Evolutionary conservation across 805 yeast genomes (phyloP), one percentile per base, ranked within the genome.

Genomic region (Hanseniaspora lindneri): DNA sequence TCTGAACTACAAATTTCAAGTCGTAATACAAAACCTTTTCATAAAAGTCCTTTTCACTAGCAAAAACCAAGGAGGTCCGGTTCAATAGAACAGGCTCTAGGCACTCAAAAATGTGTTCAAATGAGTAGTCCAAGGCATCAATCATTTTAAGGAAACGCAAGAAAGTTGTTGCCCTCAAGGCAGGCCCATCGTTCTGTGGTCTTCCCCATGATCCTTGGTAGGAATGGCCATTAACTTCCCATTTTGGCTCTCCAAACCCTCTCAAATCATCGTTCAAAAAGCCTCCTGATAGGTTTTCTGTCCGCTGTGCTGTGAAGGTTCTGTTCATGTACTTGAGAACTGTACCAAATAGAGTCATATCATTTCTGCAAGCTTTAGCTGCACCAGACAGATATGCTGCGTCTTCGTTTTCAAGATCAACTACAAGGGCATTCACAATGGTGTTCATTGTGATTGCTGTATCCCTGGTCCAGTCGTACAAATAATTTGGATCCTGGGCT

Each of bases 181-280:
- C 88, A 0, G 97, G 96, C 0, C 97, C 97, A 62, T 89, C 97
- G 52, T 86, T 74, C 64, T 89, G 97, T 1, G 97, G 97, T 55
- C 97, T 71, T 2, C 97, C 97, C 97, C 97, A 89, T 29, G 67
- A 60, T 2, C 67, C 79, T 6, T 62, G 60, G 57, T 82, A 89
- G 0, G 83, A 69, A 0, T 75, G 56, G 17, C 81, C 79, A 60
- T 85, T 74, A 5, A 79, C 76, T 60, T 72, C 61, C 59, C 82
- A 89, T 61, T 89, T 89, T 7, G 97, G 96, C 60, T 89, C 97
- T 1, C 96, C 97, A 28, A 88, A 68, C 1, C 84, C 86, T 9
- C 63, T 62, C 37, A 72, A 66, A 50, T 67, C 67, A 19, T 49
- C 41, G 5, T 54, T 60, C 25, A 57, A 63, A 42, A 75, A 76